phyloP scores from a whole-genome alignment of 2,329 filamentous ascomycete species.

The Claviceps sp. region DNA sequence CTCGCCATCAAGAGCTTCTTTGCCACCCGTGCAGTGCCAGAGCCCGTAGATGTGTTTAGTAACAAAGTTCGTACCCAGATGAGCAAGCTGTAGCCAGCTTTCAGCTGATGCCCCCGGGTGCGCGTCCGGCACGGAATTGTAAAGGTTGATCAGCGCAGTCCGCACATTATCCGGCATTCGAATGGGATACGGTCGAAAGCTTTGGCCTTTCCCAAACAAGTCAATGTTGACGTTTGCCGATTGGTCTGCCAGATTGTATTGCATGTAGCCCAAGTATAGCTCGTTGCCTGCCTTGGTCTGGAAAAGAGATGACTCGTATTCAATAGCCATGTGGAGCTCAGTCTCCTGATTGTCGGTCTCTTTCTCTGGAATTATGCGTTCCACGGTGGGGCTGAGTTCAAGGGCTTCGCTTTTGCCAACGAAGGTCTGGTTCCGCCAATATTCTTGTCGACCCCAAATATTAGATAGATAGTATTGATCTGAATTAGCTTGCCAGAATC shows the following conservation, averaged over 20 bases:
- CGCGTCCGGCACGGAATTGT: constrained; percentile 16
- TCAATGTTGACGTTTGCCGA: constrained; percentile 13
- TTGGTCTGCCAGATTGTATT: constrained; percentile 16
- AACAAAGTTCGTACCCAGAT: constrained; percentile 24
- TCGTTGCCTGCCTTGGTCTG: constrained; percentile 25
- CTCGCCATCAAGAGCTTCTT: constrained; percentile 18
- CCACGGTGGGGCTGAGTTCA: constrained; percentile 5
- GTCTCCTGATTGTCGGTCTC: constrained; percentile 10
- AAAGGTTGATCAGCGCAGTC: constrained; percentile 17
- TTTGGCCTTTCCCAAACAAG: constrained; percentile 12
- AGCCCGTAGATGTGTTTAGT: constrained; percentile 23
- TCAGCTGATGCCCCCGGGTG: constrained; percentile 14
- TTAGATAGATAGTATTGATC: constrained; percentile 32
- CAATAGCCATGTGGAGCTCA: constrained; percentile 24
- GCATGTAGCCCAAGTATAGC: constrained; percentile 19
- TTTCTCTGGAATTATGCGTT: constrained; percentile 12
- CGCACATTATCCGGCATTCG: constrained; percentile 20
- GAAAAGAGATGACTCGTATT: constrained; percentile 27
- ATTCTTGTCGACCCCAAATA: constrained; percentile 29
- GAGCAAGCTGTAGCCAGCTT: constrained; percentile 19
- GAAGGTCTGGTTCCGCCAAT: constrained; percentile 21
- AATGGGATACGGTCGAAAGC: constrained; percentile 18
- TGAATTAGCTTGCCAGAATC: constrained; percentile 25
- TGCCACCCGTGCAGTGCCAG: constrained; percentile 26
- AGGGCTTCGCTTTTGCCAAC: constrained; percentile 9